These are phyloP conservation scores for Clitopilus hobsonii DNA, from an alignment of 768 basidiomycete genomes.

Conservation along the genomic window DNA sequence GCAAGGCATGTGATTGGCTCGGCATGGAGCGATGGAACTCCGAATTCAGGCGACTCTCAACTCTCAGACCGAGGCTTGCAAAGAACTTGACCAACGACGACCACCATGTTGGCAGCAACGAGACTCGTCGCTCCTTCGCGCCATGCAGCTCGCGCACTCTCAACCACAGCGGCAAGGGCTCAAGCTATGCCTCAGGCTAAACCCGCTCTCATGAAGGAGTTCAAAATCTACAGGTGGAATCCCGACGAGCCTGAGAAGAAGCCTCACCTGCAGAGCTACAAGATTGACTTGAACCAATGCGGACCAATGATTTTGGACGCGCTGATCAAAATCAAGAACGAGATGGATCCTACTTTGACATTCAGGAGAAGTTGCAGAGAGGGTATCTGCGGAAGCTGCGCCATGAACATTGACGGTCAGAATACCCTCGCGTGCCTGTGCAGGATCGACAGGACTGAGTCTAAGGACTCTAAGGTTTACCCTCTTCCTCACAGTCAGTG, in stretches of 20 bases:
- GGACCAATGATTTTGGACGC: slow-evolving; percentile 96
- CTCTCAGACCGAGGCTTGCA: neutral
- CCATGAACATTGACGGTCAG: slow-evolving; percentile 98
- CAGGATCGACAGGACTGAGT: slow-evolving; percentile 75
- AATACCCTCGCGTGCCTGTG: slow-evolving; percentile 98
- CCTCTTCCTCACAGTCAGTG: slow-evolving; percentile 93
- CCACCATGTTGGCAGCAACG: slow-evolving; percentile 9
- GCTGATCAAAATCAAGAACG: slow-evolving; percentile 99
- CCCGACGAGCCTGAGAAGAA: slow-evolving; percentile 93
- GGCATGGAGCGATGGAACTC: slow-evolving; percentile 3
- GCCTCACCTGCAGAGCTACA: slow-evolving; percentile 87
- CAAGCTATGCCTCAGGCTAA: slow-evolving; percentile 59
- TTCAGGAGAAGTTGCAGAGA: slow-evolving; percentile 92
- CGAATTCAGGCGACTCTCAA: slow-evolving; percentile 16
- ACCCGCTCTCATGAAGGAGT: slow-evolving; percentile 79
- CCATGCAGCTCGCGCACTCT: slow-evolving; percentile 9
- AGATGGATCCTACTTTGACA: slow-evolving; percentile 93
- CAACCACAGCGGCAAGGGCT: slow-evolving; percentile 8
- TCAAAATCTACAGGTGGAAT: slow-evolving; percentile 99
- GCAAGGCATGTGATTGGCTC: slow-evolving; percentile 17
- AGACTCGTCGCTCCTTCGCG: slow-evolving; percentile 4
- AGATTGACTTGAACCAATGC: slow-evolving; percentile 87
- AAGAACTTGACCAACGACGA: slow-evolving; percentile 11
- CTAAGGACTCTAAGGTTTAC: slow-evolving; percentile 86
- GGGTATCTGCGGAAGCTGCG: slow-evolving; percentile 97